A percentile compares a stretch with the other conserved stretches of the same genome.
Conservation (phyloP, 2,329 filamentous ascomycete genomes). For the Nemania sp. region DNA sequence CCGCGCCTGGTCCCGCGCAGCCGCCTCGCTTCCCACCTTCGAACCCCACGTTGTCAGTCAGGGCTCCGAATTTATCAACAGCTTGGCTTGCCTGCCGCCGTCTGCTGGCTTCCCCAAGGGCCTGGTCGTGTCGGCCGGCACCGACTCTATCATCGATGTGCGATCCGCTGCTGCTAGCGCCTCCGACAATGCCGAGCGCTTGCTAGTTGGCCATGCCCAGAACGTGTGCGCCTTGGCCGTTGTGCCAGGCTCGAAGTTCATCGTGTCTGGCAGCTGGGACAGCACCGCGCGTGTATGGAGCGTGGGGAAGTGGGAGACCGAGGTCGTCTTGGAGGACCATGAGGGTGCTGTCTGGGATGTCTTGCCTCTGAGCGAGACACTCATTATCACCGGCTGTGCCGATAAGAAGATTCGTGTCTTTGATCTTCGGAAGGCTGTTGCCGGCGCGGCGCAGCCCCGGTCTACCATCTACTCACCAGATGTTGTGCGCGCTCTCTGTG, state of each 20-base stretch:
- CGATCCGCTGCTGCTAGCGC: constrained; percentile 69
- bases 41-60: constrained; percentile 79
- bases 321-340: constrained; percentile 73
- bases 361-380: constrained; percentile 76
- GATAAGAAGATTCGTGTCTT: constrained; percentile 90
- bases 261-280: constrained; percentile 96
- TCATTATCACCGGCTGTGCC: constrained; percentile 87
- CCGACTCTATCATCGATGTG: constrained; percentile 91
- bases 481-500: constrained; percentile 85
- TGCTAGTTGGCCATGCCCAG: constrained; percentile 82
- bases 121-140: constrained; percentile 82
- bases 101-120: constrained; percentile 72
- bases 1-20: constrained; percentile 76
- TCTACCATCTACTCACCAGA: constrained; percentile 69
- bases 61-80: constrained; percentile 85
- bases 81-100: constrained; percentile 74
- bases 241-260: constrained; percentile 68
- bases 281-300: constrained; percentile 84
- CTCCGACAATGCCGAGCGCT: constrained; percentile 78
- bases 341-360: constrained; percentile 86
- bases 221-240: constrained; percentile 90
- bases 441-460: constrained; percentile 54
- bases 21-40: constrained; percentile 68
- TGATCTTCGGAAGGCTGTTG: constrained; percentile 65
- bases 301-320: constrained; percentile 81